Evolutionary conservation across 2,329 filamentous ascomycete species (phyloP).

Genomic region (Dothidotthia symphoricarpi): DNA sequence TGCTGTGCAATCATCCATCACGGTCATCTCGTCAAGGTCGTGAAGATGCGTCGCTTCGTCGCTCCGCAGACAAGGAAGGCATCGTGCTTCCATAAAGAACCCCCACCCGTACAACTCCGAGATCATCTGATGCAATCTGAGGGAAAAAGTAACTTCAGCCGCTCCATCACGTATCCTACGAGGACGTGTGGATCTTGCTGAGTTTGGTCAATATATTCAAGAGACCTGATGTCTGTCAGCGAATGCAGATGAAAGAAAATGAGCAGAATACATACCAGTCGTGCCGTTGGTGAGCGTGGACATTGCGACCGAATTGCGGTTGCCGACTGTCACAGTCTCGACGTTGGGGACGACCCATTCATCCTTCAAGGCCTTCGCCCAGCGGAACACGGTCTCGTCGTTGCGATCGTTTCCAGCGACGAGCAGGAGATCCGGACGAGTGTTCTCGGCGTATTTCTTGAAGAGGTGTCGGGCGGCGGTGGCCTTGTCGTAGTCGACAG

Average conservation of each 20-base stretch:
- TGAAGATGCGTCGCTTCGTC: too few relatives aligned
- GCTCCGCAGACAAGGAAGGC: too few relatives aligned
- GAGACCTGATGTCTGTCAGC: constrained; percentile 26
- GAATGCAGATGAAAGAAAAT: background rate
- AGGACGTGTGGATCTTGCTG: constrained; percentile 16
- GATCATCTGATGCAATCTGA: too few relatives aligned
- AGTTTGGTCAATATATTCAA: constrained; percentile 32
- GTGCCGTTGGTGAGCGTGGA: constrained; percentile 87
- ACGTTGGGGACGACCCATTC: constrained; percentile 57
- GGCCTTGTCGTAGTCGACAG: constrained; percentile 81
- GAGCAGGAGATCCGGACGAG: constrained; percentile 73
- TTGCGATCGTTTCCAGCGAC: constrained; percentile 89
- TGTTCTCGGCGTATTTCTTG: constrained; percentile 41
- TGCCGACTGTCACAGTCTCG: constrained; percentile 82
- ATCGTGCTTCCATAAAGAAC: too few relatives aligned
- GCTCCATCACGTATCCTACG: background rate
- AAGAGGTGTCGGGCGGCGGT: constrained; percentile 77
- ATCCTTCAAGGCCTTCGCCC: constrained; percentile 76
- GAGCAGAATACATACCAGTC: constrained; percentile 62
- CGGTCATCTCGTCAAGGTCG: too few relatives aligned
- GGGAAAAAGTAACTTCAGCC: too few relatives aligned
- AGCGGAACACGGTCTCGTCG: constrained; percentile 90
- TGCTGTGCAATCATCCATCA: too few relatives aligned
- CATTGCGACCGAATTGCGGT: constrained; percentile 81
- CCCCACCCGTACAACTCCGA: too few relatives aligned